phyloP scores from a whole-genome alignment of 2,329 filamentous ascomycete species.

The Pezicula rhizophila region DNA sequence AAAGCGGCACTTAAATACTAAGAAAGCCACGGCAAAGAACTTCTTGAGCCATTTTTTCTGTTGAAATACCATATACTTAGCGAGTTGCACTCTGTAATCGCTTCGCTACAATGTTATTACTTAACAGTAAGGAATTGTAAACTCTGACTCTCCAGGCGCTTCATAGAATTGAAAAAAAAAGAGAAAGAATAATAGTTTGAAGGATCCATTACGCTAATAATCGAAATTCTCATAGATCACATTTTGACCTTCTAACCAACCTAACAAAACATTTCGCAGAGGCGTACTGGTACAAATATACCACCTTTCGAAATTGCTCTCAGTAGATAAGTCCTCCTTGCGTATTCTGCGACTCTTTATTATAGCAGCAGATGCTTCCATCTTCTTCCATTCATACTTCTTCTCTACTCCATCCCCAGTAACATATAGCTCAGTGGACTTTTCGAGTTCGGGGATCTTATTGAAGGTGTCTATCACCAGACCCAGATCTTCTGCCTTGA shows the following conservation, averaged over 20 bases:
- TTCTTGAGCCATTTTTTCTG: background rate
- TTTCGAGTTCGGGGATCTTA: slow-evolving; percentile 43
- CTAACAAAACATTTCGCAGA: slow-evolving; percentile 41
- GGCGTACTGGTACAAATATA: slow-evolving; percentile 52
- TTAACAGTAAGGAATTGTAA: no score
- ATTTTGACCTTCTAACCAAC: slow-evolving; percentile 40
- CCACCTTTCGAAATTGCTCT: slow-evolving; percentile 35
- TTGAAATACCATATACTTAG: no score
- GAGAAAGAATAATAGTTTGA: no score
- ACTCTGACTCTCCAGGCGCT: no score
- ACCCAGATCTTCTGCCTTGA: slow-evolving; percentile 54
- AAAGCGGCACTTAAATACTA: background rate
- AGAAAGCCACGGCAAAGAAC: background rate
- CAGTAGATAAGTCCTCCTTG: slow-evolving; percentile 37
- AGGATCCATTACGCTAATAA: slow-evolving; percentile 13
- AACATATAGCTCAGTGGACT: slow-evolving; percentile 55
- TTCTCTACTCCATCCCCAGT: slow-evolving; percentile 40
- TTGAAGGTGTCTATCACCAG: slow-evolving; percentile 56
- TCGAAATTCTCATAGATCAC: slow-evolving; percentile 46
- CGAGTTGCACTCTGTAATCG: no score
- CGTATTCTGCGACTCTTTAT: slow-evolving; percentile 40
- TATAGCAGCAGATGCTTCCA: slow-evolving; percentile 22
- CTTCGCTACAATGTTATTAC: no score
- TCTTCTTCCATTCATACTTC: slow-evolving; percentile 21
- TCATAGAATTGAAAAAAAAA: no score